These are phyloP conservation scores for Colletotrichum lini DNA, from an alignment of 2,329 filamentous ascomycete genomes.

Conservation along the genomic window DNA sequence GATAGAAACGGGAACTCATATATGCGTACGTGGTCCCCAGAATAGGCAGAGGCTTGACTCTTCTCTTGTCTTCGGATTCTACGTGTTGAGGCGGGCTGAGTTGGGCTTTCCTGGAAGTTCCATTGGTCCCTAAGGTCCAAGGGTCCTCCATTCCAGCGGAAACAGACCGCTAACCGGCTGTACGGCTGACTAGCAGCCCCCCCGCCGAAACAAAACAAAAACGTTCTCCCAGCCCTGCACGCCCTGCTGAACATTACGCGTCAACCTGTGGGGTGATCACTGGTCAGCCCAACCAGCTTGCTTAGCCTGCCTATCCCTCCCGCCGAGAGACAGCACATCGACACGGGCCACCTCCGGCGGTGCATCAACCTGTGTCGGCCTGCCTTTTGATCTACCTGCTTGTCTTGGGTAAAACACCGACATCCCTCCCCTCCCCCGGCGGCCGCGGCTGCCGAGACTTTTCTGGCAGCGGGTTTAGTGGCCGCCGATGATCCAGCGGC, in stretches of 20 bases:
- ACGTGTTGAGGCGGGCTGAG: conserved; percentile 29
- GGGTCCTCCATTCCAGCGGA: conserved; percentile 1
- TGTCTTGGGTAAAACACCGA: not conserved
- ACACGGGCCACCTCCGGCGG: conserved; percentile 25
- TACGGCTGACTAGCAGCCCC: not conserved
- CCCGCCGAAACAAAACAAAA: not conserved
- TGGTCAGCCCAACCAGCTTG: conserved; percentile 21
- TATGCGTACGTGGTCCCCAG: not conserved
- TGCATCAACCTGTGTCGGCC: not conserved
- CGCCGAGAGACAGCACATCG: conserved; percentile 15
- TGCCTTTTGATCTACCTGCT: not conserved
- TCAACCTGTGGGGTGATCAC: conserved; percentile 30
- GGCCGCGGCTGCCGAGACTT: conserved; percentile 27
- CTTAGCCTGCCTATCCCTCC: conserved; percentile 1
- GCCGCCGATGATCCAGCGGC: conserved; percentile 11
- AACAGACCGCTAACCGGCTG: conserved; percentile 10
- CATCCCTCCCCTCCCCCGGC: not conserved
- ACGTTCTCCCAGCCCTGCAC: conserved; percentile 14
- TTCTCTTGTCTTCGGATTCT: not conserved
- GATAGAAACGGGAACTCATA: not conserved
- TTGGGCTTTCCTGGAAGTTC: conserved; percentile 14
- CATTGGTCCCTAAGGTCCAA: conserved; percentile 14
- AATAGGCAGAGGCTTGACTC: conserved; percentile 5
- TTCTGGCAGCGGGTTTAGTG: conserved; percentile 30
- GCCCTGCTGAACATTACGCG: conserved; percentile 38